Conservation (phyloP, 495 filamentous ascomycete genomes). For the Tricharina praecox region DNA sequence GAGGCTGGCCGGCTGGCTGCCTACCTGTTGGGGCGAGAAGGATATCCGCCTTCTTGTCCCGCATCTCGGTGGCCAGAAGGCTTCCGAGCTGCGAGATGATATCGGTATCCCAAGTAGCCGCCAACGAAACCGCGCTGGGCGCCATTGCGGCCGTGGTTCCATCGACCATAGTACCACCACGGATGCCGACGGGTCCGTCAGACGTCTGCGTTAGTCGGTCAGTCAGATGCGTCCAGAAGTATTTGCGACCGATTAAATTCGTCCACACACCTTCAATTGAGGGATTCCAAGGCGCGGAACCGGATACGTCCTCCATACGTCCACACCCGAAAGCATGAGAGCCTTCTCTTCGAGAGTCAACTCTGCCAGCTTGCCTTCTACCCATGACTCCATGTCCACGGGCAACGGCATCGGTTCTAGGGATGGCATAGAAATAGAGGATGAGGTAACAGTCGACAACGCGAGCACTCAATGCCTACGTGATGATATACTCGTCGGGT, state of each 20-base stretch:
- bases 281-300: slow-evolving; percentile 25
- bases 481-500: no score
- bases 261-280: slow-evolving; percentile 23
- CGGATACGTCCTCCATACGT: slow-evolving; percentile 23
- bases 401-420: background rate
- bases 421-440: background rate
- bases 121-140: slow-evolving; percentile 25
- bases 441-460: no score
- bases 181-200: slow-evolving; percentile 25
- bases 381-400: slow-evolving; percentile 13
- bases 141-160: slow-evolving; percentile 26
- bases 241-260: background rate
- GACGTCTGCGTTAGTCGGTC: slow-evolving; percentile 17
- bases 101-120: slow-evolving; percentile 25
- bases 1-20: no score
- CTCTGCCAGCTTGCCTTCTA: slow-evolving; percentile 18
- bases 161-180: slow-evolving; percentile 26
- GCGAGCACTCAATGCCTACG: no score
- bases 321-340: slow-evolving; percentile 24
- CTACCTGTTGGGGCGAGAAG: slow-evolving; percentile 25
- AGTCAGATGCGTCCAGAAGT: background rate
- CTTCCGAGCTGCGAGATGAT: slow-evolving; percentile 22
- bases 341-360: slow-evolving; percentile 26
- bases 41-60: slow-evolving; percentile 26
- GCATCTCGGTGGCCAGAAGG: slow-evolving; percentile 24